Evolutionary conservation across 2,329 filamentous ascomycete genomes (phyloP).

Genomic region (Fusarium sp.): DNA sequence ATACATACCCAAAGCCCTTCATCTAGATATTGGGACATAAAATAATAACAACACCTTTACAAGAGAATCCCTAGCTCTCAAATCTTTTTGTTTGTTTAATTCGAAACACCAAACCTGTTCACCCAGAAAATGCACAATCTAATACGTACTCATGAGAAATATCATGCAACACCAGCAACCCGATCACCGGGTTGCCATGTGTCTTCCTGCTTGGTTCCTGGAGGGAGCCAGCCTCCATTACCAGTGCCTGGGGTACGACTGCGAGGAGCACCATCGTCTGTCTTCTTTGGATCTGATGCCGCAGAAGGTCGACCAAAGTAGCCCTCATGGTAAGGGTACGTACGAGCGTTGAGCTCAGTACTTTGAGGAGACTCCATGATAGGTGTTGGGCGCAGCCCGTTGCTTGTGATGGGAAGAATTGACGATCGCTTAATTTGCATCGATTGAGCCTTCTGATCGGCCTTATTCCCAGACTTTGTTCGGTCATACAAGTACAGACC

Average conservation of each 20-base stretch:
- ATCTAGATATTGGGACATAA: slow-evolving; percentile 29
- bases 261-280: slow-evolving; percentile 61
- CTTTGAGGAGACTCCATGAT: slow-evolving; percentile 41
- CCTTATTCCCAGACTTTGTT: slow-evolving; percentile 87
- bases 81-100: slow-evolving; percentile 17
- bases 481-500: slow-evolving; percentile 97
- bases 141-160: not conserved
- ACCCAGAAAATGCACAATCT: slow-evolving; percentile 5
- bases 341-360: slow-evolving; percentile 46
- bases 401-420: slow-evolving; percentile 74
- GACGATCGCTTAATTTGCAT: slow-evolving; percentile 55
- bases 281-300: slow-evolving; percentile 66
- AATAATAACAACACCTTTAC: slow-evolving; percentile 1
- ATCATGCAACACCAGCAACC: slow-evolving; percentile 42
- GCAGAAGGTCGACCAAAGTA: slow-evolving; percentile 55
- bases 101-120: slow-evolving; percentile 5
- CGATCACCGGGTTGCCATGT: slow-evolving; percentile 73
- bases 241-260: slow-evolving; percentile 58
- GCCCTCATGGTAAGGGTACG: slow-evolving; percentile 61
- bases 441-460: slow-evolving; percentile 82
- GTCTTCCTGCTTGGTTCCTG: slow-evolving; percentile 86
- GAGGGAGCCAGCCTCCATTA: slow-evolving; percentile 72
- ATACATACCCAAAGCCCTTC: slow-evolving; percentile 29
- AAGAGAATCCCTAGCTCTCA: slow-evolving; percentile 18
- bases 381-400: slow-evolving; percentile 43